phyloP scores from a whole-genome alignment of 2,329 filamentous ascomycete genomes.

The Xylaria sp. region DNA sequence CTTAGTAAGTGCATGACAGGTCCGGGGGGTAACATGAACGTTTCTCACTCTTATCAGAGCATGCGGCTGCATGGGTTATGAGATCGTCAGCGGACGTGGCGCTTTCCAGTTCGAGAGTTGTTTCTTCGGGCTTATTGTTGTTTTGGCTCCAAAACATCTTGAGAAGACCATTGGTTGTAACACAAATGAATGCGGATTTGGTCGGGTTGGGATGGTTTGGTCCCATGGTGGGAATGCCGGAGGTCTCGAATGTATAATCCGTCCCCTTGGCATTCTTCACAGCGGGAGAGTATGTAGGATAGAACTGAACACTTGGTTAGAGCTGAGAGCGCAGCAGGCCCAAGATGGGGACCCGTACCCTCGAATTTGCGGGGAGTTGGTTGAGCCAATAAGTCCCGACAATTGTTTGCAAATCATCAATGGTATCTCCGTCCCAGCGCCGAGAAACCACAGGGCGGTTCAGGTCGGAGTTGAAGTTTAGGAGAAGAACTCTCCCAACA shows the following conservation, averaged over 20 bases:
- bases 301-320: slow-evolving; percentile 45
- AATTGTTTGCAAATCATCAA: slow-evolving; percentile 76
- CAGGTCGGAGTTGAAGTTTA: slow-evolving; percentile 72
- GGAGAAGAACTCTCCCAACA: slow-evolving; percentile 76
- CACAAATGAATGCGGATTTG: slow-evolving; percentile 76
- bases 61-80: slow-evolving; percentile 79
- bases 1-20: slow-evolving; percentile 11
- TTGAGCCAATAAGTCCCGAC: slow-evolving; percentile 91
- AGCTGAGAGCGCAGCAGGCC: neutral
- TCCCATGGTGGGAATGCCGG: slow-evolving; percentile 68
- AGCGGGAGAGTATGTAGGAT: slow-evolving; percentile 64
- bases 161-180: slow-evolving; percentile 76
- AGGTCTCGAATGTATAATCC: slow-evolving; percentile 73
- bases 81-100: slow-evolving; percentile 74
- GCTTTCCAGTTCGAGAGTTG: slow-evolving; percentile 74
- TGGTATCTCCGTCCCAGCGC: slow-evolving; percentile 68
- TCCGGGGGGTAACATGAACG: neutral
- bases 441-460: slow-evolving; percentile 72
- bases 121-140: slow-evolving; percentile 74
- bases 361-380: slow-evolving; percentile 49
- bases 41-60: slow-evolving; percentile 72
- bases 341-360: slow-evolving; percentile 39
- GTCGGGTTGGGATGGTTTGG: slow-evolving; percentile 74
- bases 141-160: slow-evolving; percentile 80
- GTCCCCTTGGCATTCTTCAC: slow-evolving; percentile 58